Base-by-base conservation (phyloP, 1,284 basidiomycete genomes). In the Puccinia horiana region DNA sequence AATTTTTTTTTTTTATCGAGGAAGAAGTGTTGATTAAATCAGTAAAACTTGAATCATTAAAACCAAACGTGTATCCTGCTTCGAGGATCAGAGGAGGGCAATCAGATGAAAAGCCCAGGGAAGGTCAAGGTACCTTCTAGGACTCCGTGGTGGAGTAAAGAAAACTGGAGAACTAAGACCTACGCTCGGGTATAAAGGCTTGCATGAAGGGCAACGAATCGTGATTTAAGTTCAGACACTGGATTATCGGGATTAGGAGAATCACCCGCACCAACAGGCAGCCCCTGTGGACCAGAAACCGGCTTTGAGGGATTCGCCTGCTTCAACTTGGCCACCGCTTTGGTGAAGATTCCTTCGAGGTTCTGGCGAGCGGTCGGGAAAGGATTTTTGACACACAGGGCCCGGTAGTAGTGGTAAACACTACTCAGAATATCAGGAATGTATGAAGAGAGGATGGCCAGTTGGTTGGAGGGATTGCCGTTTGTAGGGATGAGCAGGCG, bases 321-420 rank as follows among this genome's bases (percentile, higher is more conserved):
- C 14, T n/a, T 32, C 18, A 37, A 47, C 76, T 89, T 90, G 52
- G 92, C 91, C 83, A 93, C 87, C 0, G 90, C 89, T 87, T 92
- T 93, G 75, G 88, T 88, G 47, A 95, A 89, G 35, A 92, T 90
- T 37, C 90, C 91, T 23, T 91, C 90, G 83, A 99, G 89, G 85
- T 99, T 99, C 84, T 93, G 92, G 6, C 91, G 90, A 0, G 95
- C 95, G 0, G 94, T 93, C 49, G 94, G 92, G 87, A 96, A 98
- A 0, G 95, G 93, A 81, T 91, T 90, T 42, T 90, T 90, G 69
- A 95, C 93, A 85, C 94, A 96, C 8, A 98, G 88, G 0, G 96
- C 94, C 54, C 95, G 92, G 86, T 96, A 96, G 87, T 98, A 96
- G 86, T 96, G 92, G 84, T 94, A 91, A 20, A 94, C 89, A 42